These are phyloP conservation scores for Pichia manshurica DNA, from an alignment of 805 yeast genomes.

Conservation along the genomic window DNA sequence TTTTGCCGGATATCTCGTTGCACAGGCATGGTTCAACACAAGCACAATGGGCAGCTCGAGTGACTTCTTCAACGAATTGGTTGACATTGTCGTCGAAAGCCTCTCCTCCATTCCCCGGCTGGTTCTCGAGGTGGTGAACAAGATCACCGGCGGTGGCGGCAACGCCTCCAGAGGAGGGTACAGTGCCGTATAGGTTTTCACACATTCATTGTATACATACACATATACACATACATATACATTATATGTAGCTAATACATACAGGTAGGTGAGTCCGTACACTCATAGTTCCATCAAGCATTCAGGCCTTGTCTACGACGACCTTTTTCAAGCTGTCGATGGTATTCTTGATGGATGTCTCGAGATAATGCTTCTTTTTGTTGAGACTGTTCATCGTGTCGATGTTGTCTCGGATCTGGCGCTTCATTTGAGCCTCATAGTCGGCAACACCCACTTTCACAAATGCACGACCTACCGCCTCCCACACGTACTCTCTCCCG, in stretches of 20 bases:
- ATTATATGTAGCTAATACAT: neutral
- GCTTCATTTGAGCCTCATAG: constrained; percentile 44
- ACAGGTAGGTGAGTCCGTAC: no score
- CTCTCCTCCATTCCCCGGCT: constrained; percentile 59
- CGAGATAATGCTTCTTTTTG: constrained; percentile 67
- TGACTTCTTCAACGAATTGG: constrained; percentile 66
- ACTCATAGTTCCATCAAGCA: no score
- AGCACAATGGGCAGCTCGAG: constrained; percentile 63
- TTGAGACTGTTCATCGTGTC: constrained; percentile 57
- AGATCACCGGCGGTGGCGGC: constrained; percentile 47
- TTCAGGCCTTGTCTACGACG: neutral
- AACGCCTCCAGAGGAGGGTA: constrained; percentile 69
- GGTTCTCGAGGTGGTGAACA: constrained; percentile 59
- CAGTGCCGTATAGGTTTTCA: constrained; percentile 64
- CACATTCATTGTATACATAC: neutral
- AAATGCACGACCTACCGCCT: constrained; percentile 78
- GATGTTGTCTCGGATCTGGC: constrained; percentile 47
- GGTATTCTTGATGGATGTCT: constrained; percentile 73
- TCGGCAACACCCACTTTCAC: constrained; percentile 38
- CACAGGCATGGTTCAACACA: constrained; percentile 65
- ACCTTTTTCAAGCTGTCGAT: constrained; percentile 51
- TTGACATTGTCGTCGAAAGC: constrained; percentile 59
- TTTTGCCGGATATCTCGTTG: constrained; percentile 64
- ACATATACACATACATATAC: neutral
- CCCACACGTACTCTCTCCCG: constrained; percentile 59